Evolutionary conservation across 169 alveolate species (phyloP).

Genomic region (Perkinsus marinus): DNA sequence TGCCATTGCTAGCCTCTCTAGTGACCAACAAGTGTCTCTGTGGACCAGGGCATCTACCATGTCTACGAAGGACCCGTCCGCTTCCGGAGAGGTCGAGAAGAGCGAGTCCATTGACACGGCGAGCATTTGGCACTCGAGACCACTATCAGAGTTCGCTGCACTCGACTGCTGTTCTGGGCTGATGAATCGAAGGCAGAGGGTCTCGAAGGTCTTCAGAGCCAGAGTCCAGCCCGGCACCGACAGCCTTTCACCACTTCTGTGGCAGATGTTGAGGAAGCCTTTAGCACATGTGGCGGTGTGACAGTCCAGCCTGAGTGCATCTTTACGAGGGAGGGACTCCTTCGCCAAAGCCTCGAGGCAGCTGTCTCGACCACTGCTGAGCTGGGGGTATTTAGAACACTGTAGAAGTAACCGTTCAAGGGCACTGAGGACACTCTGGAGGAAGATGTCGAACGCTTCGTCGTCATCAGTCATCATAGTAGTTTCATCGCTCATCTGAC

Average conservation of each 20-base stretch:
- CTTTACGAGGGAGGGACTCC: background rate
- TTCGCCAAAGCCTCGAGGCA: background rate
- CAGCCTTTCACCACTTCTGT: background rate
- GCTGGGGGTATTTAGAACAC: background rate
- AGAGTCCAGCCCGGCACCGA: background rate
- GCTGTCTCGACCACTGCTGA: background rate
- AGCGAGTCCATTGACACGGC: background rate
- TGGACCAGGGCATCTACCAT: background rate
- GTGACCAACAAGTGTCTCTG: background rate
- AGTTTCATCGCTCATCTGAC: background rate
- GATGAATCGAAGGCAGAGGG: background rate
- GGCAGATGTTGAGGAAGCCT: background rate
- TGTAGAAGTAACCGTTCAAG: background rate
- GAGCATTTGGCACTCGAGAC: background rate
- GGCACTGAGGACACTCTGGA: background rate
- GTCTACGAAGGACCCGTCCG: background rate
- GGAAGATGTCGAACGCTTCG: background rate
- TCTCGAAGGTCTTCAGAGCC: background rate
- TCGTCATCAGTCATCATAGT: background rate
- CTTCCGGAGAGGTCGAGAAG: background rate
- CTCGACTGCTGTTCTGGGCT: background rate
- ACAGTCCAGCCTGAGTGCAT: background rate
- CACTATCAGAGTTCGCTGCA: background rate
- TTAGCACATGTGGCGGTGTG: background rate
- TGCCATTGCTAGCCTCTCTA: background rate